These are phyloP conservation scores for Pestalotiopsis sp. DNA, from an alignment of 2,329 filamentous ascomycete genomes.

Conservation along the genomic window DNA sequence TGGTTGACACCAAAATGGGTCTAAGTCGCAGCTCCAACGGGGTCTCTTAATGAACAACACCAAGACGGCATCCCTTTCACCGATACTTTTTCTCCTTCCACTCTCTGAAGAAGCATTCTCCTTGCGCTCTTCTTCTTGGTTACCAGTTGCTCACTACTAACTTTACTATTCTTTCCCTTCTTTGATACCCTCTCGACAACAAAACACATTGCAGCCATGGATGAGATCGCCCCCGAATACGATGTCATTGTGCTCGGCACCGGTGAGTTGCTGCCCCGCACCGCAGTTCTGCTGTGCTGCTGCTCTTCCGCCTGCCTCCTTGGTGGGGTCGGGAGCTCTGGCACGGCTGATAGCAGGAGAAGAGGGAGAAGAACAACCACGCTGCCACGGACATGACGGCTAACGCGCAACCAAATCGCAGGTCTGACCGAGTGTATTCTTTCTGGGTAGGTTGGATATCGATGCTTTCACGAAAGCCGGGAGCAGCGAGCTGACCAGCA, in stretches of 20 bases:
- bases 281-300: neutral
- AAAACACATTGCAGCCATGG: slow-evolving; percentile 61
- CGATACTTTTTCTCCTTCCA: slow-evolving; percentile 25
- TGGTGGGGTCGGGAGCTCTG: slow-evolving; percentile 16
- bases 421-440: slow-evolving; percentile 98
- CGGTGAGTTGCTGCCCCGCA: slow-evolving; percentile 58
- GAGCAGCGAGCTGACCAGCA: neutral
- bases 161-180: slow-evolving; percentile 13
- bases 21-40: slow-evolving; percentile 27
- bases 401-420: slow-evolving; percentile 36
- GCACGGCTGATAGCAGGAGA: neutral
- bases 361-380: neutral
- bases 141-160: slow-evolving; percentile 1
- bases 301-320: slow-evolving; percentile 13
- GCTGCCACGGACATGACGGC: neutral
- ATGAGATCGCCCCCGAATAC: slow-evolving; percentile 97
- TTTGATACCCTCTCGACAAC: neutral
- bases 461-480: slow-evolving; percentile 1
- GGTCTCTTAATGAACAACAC: slow-evolving; percentile 21
- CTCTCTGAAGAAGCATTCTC: slow-evolving; percentile 2
- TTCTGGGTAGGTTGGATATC: slow-evolving; percentile 69
- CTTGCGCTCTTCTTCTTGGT: slow-evolving; percentile 13
- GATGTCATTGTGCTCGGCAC: slow-evolving; percentile 98
- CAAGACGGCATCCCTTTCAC: slow-evolving; percentile 24
- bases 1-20: slow-evolving; percentile 10